Percentiles rank a stretch among this genome's conserved stretches.
These are phyloP conservation scores for Platismatia glauca DNA, from an alignment of 495 filamentous ascomycete genomes.

Conservation along the genomic window DNA sequence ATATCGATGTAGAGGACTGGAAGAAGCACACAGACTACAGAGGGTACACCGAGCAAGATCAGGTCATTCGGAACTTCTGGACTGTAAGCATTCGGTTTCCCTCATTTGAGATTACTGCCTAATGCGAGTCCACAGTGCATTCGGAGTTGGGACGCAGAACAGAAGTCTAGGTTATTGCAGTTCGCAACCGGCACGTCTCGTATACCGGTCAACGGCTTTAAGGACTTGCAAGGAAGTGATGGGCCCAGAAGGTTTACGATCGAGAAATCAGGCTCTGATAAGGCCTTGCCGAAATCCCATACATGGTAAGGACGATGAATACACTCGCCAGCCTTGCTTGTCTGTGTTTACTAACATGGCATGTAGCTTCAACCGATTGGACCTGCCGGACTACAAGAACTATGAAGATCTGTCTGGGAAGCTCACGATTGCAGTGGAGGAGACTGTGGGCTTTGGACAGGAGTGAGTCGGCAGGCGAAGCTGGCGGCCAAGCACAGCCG, in stretches of 20 bases:
- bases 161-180: constrained; percentile 91
- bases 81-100: constrained; percentile 49
- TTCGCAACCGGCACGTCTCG: constrained; percentile 96
- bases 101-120: constrained; percentile 14
- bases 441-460: constrained; percentile 98
- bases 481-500: constrained; percentile 14
- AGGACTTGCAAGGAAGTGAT: constrained; percentile 96
- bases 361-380: constrained; percentile 87
- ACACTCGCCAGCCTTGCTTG: background rate
- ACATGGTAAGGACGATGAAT: constrained; percentile 68
- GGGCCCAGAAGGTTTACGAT: constrained; percentile 94
- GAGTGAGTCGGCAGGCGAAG: constrained; percentile 47
- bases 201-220: constrained; percentile 99
- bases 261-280: constrained; percentile 87
- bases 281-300: constrained; percentile 89
- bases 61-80: constrained; percentile 98
- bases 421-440: constrained; percentile 91
- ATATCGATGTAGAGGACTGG: constrained; percentile 99
- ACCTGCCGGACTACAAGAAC: constrained; percentile 87
- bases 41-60: constrained; percentile 95
- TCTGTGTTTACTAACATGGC: background rate
- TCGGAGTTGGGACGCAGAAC: constrained; percentile 92
- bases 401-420: constrained; percentile 78
- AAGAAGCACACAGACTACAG: constrained; percentile 99
- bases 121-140: constrained; percentile 43